Evolutionary conservation across 768 basidiomycete species (phyloP).

Genomic region (Russula abietina): DNA sequence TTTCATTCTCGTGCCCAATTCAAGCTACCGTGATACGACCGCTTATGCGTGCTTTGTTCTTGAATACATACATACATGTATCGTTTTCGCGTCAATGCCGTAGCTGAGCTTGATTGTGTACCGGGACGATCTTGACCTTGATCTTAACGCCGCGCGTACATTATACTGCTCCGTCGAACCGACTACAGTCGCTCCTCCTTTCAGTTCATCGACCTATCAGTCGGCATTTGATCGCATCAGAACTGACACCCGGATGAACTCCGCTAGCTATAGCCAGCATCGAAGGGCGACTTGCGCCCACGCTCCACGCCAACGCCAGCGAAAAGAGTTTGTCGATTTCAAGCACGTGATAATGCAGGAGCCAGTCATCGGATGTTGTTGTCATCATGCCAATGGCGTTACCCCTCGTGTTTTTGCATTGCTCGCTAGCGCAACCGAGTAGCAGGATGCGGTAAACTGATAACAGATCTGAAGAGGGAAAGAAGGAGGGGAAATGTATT

Average conservation of each 20-base stretch:
- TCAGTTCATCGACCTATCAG: background rate
- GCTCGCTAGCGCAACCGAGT: slow-evolving; percentile 19
- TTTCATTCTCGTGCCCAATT: background rate
- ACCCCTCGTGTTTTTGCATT: background rate
- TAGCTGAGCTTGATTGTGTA: background rate
- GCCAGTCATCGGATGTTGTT: background rate
- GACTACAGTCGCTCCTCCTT: background rate
- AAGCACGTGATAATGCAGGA: slow-evolving; percentile 11
- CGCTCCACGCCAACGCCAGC: no score
- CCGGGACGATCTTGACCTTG: background rate
- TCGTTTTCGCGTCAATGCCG: background rate
- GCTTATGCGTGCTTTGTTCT: background rate
- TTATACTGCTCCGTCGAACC: background rate
- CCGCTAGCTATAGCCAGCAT: background rate
- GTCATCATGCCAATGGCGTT: background rate
- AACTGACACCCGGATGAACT: background rate
- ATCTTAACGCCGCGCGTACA: background rate
- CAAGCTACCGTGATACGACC: no score
- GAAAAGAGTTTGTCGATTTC: no score
- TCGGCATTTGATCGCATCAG: background rate
- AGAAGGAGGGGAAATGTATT: background rate
- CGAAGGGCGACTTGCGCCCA: background rate
- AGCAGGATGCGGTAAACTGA: background rate
- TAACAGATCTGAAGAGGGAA: background rate
- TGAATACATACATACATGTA: no score